Base-by-base conservation (phyloP, 306 rosid genomes). In the Castanea crenata region DNA sequence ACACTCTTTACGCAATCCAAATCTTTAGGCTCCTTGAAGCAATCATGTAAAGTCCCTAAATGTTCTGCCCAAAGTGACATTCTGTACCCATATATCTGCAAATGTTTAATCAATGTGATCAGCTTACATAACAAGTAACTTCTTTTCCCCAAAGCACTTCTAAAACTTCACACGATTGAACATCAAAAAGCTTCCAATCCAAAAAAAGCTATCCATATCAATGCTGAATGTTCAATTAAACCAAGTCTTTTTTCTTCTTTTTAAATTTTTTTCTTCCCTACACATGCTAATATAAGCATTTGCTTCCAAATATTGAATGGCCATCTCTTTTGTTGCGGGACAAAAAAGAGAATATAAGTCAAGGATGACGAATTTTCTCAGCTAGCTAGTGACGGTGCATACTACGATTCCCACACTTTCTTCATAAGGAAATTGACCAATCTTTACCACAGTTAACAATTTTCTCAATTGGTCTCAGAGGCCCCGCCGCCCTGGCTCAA, bases 61-160 rank as follows among this genome's bases (percentile, higher is more conserved):
- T 93, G 99, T 77, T 95, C 99, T 41, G 91, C 91, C 99, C 99
- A 95, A 20, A 93, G 86, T 31, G 97, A 95, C 98, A 95, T 95
- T 88, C 99, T 86, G 77, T 95, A 90, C 23, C 98, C 97, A 78
- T 91, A 89, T 8, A 86, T 73, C 92, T 86, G 81, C 51, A 41
- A 46, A 12, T 14, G 46, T 10, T 62, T 59, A 32, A 21, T 49
- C 14, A 46, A 32, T 49, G 19, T 2, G 1, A 23, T 65, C 71
- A 65, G 46, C 35, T 65, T 19, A 65, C 19, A 6, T 14, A 25
- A 23, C 5, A 35, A 41, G 46, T 38, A 38, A 38, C 52, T 34
- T 18, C 23, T 31, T 34, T 61, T 13, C 2, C n/a, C 71, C 71
- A 65, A 27, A 65, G 7, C 51, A 65, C 13, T 2, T 27, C 41